These are phyloP conservation scores for Gracilaria domingensis DNA, from an alignment of 23 red algal species.

Conservation along the genomic window DNA sequence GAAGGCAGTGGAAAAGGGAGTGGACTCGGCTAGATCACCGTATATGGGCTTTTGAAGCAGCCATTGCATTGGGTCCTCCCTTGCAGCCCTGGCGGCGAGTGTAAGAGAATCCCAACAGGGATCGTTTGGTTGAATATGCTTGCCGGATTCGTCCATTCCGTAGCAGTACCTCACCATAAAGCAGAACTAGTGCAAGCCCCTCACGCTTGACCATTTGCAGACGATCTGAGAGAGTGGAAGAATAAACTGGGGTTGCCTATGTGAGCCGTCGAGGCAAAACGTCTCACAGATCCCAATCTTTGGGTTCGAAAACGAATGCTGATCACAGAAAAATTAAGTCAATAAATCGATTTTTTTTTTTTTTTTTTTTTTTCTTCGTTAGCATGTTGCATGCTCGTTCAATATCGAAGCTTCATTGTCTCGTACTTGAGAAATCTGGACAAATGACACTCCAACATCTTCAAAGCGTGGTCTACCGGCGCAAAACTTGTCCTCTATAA, in stretches of 20 bases:
- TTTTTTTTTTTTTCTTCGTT: no score
- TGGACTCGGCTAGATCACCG: slow-evolving; percentile 18
- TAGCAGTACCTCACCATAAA: slow-evolving; percentile 53
- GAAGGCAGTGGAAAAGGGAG: slow-evolving; percentile 3
- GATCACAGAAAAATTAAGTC: slow-evolving; percentile 16
- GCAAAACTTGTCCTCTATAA: slow-evolving; percentile 40
- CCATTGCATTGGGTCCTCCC: slow-evolving; percentile 23
- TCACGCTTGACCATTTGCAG: slow-evolving; percentile 1
- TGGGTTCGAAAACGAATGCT: slow-evolving; percentile 48
- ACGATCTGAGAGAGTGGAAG: slow-evolving; percentile 27
- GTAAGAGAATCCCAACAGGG: neutral
- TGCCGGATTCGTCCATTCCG: slow-evolving; percentile 24
- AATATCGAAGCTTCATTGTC: slow-evolving; percentile 63
- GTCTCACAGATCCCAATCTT: slow-evolving; percentile 17
- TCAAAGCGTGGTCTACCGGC: slow-evolving; percentile 11
- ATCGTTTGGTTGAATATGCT: slow-evolving; percentile 16
- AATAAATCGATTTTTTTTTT: no score
- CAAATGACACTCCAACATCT: slow-evolving; percentile 35
- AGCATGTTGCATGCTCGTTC: no score
- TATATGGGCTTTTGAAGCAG: slow-evolving; percentile 16
- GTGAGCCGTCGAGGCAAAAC: slow-evolving; percentile 56
- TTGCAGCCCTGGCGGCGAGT: neutral
- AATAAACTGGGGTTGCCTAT: slow-evolving; percentile 41
- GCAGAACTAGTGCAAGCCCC: slow-evolving; percentile 23
- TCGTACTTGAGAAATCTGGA: slow-evolving; percentile 41